A percentile compares a stretch with the other conserved stretches of the same genome.
Evolutionary conservation across 1,284 basidiomycete species (phyloP).

Genomic region (Ganoderma meredithae): DNA sequence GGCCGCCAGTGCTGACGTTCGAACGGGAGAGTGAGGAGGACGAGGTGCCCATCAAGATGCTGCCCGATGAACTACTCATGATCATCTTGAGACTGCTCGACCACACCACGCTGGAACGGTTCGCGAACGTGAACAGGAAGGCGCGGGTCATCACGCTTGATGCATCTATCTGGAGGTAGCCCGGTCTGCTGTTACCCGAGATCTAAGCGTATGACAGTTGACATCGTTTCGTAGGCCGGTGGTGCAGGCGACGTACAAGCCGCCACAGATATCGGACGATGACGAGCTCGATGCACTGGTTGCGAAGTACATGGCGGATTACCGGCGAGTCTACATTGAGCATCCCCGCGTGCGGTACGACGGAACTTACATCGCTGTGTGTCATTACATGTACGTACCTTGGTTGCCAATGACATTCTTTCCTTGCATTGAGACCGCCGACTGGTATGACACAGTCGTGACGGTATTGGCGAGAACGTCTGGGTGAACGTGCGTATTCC

Average conservation of each 20-base stretch:
- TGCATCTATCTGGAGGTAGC: constrained; percentile 78
- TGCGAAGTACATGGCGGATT: constrained; percentile 64
- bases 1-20: constrained; percentile 64
- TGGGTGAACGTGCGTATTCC: constrained; percentile 78
- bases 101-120: constrained; percentile 75
- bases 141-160: constrained; percentile 76
- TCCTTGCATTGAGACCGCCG: constrained; percentile 15
- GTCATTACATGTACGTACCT: constrained; percentile 78
- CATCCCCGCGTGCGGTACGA: constrained; percentile 85
- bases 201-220: neutral
- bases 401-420: constrained; percentile 15
- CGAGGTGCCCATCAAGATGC: constrained; percentile 57
- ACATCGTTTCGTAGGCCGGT: constrained; percentile 21
- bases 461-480: constrained; percentile 78
- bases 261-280: constrained; percentile 70
- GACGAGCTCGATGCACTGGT: constrained; percentile 57
- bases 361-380: constrained; percentile 90
- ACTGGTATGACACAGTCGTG: constrained; percentile 57
- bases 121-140: constrained; percentile 75
- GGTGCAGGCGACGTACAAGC: constrained; percentile 65
- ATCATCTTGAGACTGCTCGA: constrained; percentile 71
- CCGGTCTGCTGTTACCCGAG: neutral
- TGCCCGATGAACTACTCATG: constrained; percentile 83
- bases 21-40: constrained; percentile 69
- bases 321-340: constrained; percentile 80